These are phyloP conservation scores for Sphaerobolus stellatus DNA, from an alignment of 1,284 basidiomycete genomes.

Conservation along the genomic window DNA sequence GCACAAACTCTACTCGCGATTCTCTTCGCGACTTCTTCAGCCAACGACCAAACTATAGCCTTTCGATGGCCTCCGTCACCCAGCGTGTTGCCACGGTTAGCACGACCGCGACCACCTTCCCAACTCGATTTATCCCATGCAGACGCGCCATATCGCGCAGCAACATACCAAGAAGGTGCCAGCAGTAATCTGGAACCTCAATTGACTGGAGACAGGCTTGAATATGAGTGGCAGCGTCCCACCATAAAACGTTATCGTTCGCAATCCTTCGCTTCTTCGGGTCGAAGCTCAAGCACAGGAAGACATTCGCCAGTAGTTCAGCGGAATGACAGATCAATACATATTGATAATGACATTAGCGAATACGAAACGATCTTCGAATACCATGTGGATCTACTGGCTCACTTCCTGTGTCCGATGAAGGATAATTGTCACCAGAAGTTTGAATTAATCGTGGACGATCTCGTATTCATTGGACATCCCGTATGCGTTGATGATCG, in stretches of 20 bases:
- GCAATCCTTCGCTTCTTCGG: slow-evolving; percentile 41
- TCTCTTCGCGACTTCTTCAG: slow-evolving; percentile 72
- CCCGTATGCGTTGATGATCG: slow-evolving; percentile 83
- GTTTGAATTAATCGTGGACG: slow-evolving; percentile 90
- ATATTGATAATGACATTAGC: slow-evolving; percentile 32
- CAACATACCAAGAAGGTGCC: slow-evolving; percentile 8
- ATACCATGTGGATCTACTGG: slow-evolving; percentile 80
- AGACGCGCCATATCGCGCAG: slow-evolving; percentile 28
- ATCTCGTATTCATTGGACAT: slow-evolving; percentile 93
- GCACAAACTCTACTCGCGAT: slow-evolving; percentile 72
- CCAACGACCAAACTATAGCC: slow-evolving; percentile 68
- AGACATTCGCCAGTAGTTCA: slow-evolving; percentile 44
- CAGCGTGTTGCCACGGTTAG: slow-evolving; percentile 53
- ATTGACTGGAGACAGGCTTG: slow-evolving; percentile 22
- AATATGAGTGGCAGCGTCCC: slow-evolving; percentile 59
- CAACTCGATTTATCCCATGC: slow-evolving; percentile 36
- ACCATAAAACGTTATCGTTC: slow-evolving; percentile 41
- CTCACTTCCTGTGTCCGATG: slow-evolving; percentile 78
- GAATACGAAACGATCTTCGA: slow-evolving; percentile 75
- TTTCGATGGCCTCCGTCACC: slow-evolving; percentile 75
- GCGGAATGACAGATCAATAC: slow-evolving; percentile 31
- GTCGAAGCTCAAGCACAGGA: slow-evolving; percentile 41
- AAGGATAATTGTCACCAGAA: slow-evolving; percentile 87
- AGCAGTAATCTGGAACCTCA: slow-evolving; percentile 30
- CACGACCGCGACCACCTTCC: slow-evolving; percentile 52